Evolutionary conservation across 768 basidiomycete genomes (phyloP), one percentile per base, ranked within the genome.

Genomic region (Boletus rubroflammeus): DNA sequence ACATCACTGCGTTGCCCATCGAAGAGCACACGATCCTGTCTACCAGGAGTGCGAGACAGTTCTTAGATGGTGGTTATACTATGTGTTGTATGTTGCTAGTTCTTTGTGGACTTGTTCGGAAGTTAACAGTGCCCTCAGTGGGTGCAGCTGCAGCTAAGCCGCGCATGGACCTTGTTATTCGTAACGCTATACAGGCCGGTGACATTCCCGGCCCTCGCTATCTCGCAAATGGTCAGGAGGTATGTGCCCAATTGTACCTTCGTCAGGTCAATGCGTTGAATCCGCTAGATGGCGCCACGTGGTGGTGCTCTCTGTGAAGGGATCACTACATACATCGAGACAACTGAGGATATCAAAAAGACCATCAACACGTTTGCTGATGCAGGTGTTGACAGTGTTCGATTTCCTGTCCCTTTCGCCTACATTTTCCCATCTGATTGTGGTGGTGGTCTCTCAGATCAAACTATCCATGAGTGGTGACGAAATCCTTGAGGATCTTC

Each of bases 381-480:
- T 35, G 54, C 56, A 40, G 64, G 64, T 7, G 55, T 64, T 9
- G 62, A 67, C 38, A 49, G 19, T 11, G 66, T 67, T 44, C 17
- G 66, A 59, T 23, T 41, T 29, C 15, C 29, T 28, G 2, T 29
- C 15, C 14, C 7, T 40, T 36, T 47, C 5, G 2, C 25, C 5
- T 26, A 1, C 3, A 5, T n/a, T 39, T 31, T 9, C 2, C 14
- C 29, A 4, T 50, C 41, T 48, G 25, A 60, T 23, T 26, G 8
- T 23, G 13, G 50, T 32, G 11, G 35, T 28, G 19, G 3, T 26
- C 11, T n/a, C 6, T 23, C 26, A 74, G 64, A 44, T 72, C 59
- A 74, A 74, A 42, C 49, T 74, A 14, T 68, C 62, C 3, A 74
- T 74, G 73, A 71, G 67, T 11, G 73, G 73, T 0, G 73, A 74